Conservation (phyloP, 352 stramenopile genomes). For the Phytophthora tubulina region DNA sequence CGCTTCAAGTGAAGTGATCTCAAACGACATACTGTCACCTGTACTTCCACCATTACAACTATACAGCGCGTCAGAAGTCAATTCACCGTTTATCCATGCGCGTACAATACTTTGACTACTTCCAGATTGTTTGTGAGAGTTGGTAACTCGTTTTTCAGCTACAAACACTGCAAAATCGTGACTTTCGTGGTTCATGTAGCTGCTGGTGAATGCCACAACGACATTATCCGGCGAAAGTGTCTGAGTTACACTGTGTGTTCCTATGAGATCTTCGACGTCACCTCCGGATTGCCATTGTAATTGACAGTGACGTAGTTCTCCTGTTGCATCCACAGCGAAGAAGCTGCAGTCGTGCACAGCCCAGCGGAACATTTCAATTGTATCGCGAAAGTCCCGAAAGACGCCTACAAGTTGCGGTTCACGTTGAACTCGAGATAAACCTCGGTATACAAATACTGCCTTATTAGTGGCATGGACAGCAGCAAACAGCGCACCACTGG, state of each 20-base stretch:
- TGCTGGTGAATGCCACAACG: conserved; percentile 40
- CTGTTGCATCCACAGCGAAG: conserved; percentile 46
- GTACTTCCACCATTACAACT: conserved; percentile 12
- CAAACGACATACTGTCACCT: conserved; percentile 37
- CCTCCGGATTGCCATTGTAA: conserved; percentile 40
- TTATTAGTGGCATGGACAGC: conserved; percentile 52
- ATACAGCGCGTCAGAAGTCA: conserved; percentile 51
- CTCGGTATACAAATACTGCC: conserved; percentile 62
- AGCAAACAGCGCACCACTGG: conserved; percentile 62
- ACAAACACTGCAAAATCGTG: conserved; percentile 70
- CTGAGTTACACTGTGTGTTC: conserved; percentile 37
- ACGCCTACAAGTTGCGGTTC: conserved; percentile 61
- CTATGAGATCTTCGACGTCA: conserved; percentile 59
- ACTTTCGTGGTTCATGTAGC: conserved; percentile 49
- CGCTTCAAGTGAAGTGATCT: conserved; percentile 55
- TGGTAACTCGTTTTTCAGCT: conserved; percentile 41
- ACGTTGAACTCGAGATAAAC: conserved; percentile 48
- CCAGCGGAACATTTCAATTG: conserved; percentile 53
- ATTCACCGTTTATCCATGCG: conserved; percentile 65
- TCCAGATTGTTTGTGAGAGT: not conserved
- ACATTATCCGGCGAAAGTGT: conserved; percentile 33
- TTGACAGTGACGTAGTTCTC: conserved; percentile 55
- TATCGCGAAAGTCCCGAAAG: conserved; percentile 57
- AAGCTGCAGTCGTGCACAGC: conserved; percentile 62
- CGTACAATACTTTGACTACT: conserved; percentile 42